These are phyloP conservation scores for Chenopodium suecicum DNA, from an alignment of 148 eudicot genomes.

Conservation along the genomic window DNA sequence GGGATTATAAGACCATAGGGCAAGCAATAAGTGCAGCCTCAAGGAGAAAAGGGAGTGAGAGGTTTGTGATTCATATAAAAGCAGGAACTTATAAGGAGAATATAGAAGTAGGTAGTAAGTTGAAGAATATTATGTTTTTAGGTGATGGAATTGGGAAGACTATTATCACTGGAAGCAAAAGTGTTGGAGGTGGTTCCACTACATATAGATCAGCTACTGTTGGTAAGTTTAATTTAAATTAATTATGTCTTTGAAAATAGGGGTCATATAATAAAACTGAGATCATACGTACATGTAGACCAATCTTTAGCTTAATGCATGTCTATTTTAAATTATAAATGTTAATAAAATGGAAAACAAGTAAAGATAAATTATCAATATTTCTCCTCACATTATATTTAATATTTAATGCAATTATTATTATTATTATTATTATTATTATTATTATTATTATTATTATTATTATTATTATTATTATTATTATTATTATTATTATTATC, in stretches of 20 bases:
- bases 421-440: too few relatives aligned
- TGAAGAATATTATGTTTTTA: constrained; percentile 54
- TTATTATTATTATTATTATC: too few relatives aligned
- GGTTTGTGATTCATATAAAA: constrained; percentile 70
- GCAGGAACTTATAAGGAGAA: constrained; percentile 62
- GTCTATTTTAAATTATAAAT: too few relatives aligned
- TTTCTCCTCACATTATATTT: too few relatives aligned
- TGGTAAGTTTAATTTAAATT: constrained; percentile 45
- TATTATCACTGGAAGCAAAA: constrained; percentile 65
- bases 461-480: too few relatives aligned
- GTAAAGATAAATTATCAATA: too few relatives aligned
- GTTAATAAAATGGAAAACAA: too few relatives aligned
- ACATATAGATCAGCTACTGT: constrained; percentile 72
- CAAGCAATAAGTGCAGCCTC: constrained; percentile 58
- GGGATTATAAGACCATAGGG: constrained; percentile 44
- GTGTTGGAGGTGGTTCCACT: constrained; percentile 76
- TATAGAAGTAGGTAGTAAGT: constrained; percentile 35
- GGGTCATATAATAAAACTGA: too few relatives aligned
- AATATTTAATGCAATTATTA: too few relatives aligned
- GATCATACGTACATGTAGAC: too few relatives aligned
- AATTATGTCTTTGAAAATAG: neutral
- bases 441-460: too few relatives aligned
- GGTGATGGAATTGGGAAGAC: constrained; percentile 91
- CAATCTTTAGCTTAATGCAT: too few relatives aligned
- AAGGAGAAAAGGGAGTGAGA: constrained; percentile 33